Conservation (phyloP, 805 yeast genomes). For the Saccharomycopsis sp. region DNA sequence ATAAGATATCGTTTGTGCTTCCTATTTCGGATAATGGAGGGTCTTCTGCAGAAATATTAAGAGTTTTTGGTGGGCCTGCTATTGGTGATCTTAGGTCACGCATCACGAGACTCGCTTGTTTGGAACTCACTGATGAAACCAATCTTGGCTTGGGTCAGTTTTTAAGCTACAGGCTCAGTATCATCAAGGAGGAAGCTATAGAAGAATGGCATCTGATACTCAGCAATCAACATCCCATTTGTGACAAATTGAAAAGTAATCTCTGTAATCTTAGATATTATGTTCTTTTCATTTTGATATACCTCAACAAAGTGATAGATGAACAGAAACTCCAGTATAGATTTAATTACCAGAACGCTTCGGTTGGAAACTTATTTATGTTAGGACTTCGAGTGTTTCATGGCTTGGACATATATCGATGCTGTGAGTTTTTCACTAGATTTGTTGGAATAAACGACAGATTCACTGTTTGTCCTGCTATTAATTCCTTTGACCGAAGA, state of each 20-base stretch:
- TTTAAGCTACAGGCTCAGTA: conserved; percentile 28
- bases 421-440: conserved; percentile 11
- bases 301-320: conserved; percentile 27
- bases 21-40: conserved; percentile 95
- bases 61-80: conserved; percentile 92
- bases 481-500: conserved; percentile 34
- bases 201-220: conserved; percentile 71
- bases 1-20: conserved; percentile 52
- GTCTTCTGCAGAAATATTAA: conserved; percentile 79
- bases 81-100: conserved; percentile 88
- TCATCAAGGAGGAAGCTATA: conserved; percentile 45
- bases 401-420: conserved; percentile 28
- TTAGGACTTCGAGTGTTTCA: conserved; percentile 77
- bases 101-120: conserved; percentile 58
- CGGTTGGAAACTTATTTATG: conserved; percentile 76
- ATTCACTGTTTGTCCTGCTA: conserved; percentile 15
- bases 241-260: conserved; percentile 64
- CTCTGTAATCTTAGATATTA: conserved; percentile 34
- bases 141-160: conserved; percentile 28
- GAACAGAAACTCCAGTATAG: conserved; percentile 46
- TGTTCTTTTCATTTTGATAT: conserved; percentile 5
- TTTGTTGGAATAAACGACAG: conserved; percentile 10
- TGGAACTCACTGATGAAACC: conserved; percentile 25
- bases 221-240: conserved; percentile 67
- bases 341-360: conserved; percentile 71